These are phyloP conservation scores for Orychophragmus violaceus DNA, from an alignment of 345 rosid genomes.

Conservation along the genomic window DNA sequence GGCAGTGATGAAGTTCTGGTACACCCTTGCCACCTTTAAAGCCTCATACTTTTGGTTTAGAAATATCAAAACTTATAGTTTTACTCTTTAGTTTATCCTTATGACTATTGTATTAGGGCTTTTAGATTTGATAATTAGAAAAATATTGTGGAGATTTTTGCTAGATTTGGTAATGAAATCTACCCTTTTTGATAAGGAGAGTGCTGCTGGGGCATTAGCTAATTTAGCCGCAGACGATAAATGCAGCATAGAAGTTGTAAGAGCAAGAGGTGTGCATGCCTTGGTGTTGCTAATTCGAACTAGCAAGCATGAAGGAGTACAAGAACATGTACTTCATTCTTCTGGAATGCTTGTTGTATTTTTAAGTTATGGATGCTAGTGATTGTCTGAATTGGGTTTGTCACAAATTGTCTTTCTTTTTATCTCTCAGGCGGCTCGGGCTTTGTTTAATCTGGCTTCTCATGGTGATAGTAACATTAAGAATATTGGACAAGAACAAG, in stretches of 20 bases:
- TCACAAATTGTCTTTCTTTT: background rate
- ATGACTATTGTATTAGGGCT: background rate
- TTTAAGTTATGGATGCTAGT: background rate
- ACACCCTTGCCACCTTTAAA: slow-evolving; percentile 10
- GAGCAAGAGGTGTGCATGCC: slow-evolving; percentile 72
- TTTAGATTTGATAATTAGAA: background rate
- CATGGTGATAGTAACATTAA: slow-evolving; percentile 85
- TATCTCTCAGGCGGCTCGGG: slow-evolving; percentile 73
- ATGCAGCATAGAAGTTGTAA: slow-evolving; percentile 66
- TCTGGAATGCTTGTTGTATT: background rate
- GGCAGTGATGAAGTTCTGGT: slow-evolving; percentile 73
- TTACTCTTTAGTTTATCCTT: background rate
- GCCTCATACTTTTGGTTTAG: background rate
- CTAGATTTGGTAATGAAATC: background rate
- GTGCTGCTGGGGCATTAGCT: slow-evolving; percentile 84
- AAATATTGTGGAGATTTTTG: background rate
- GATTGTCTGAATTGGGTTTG: background rate
- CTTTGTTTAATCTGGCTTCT: slow-evolving; percentile 88
- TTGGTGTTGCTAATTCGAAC: slow-evolving; percentile 67
- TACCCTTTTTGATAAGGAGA: slow-evolving; percentile 44
- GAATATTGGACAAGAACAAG: slow-evolving; percentile 82
- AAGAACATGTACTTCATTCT: slow-evolving; percentile 49
- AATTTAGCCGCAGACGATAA: slow-evolving; percentile 79
- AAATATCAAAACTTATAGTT: background rate
- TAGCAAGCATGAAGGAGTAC: slow-evolving; percentile 68